Evolutionary conservation across 2,329 filamentous ascomycete genomes (phyloP).

Genomic region (Colletotrichum sp.): DNA sequence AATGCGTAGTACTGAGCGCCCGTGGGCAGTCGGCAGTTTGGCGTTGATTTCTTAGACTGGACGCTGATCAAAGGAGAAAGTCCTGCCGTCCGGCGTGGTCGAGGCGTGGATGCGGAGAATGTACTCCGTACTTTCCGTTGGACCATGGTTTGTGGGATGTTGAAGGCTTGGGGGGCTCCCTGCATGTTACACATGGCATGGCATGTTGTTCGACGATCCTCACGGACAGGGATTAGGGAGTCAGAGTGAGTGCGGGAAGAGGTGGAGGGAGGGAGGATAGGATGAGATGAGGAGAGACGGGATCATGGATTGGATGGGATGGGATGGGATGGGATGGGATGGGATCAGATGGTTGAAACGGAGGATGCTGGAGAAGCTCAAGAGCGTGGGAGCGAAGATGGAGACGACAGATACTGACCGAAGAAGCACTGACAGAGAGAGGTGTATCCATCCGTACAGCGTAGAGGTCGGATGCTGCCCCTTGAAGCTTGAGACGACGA

Average conservation of each 20-base stretch:
- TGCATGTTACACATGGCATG: conserved; percentile 3
- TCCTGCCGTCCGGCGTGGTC: neutral
- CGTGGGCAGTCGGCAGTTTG: neutral
- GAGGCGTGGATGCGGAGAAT: neutral
- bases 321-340: neutral
- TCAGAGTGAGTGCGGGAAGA: neutral
- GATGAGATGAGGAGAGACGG: neutral
- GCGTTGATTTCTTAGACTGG: neutral
- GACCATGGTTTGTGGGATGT: neutral
- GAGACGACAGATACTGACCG: neutral
- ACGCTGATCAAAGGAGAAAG: neutral
- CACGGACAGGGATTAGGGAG: neutral
- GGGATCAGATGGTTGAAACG: neutral
- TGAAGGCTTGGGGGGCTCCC: neutral
- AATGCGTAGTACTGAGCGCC: neutral
- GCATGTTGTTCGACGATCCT: neutral
- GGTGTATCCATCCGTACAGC: too few species aligned
- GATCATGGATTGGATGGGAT: neutral
- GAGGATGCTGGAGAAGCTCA: neutral
- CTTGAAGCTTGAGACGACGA: neutral
- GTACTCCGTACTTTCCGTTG: neutral
- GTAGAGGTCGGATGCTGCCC: neutral
- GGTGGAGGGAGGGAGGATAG: neutral
- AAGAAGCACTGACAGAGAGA: too few species aligned
- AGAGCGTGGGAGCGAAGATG: neutral